Evolutionary conservation across 371 early-diverging fungal species (phyloP).

Genomic region (Mucor piriformis): DNA sequence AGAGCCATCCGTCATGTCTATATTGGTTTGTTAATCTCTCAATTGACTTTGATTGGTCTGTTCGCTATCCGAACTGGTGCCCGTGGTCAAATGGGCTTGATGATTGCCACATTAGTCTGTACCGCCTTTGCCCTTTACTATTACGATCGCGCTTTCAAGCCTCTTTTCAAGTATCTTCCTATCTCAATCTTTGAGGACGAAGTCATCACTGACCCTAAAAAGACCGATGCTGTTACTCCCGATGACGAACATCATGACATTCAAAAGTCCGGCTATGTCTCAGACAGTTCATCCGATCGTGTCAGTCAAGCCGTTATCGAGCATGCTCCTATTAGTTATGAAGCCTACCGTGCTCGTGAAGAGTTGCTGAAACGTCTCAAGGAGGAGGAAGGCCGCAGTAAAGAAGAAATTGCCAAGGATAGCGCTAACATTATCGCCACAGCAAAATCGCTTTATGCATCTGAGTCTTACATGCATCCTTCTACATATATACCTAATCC

Average conservation of each 20-base stretch:
- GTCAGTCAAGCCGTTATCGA: background rate
- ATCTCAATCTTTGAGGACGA: conserved; percentile 25
- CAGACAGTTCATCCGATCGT: background rate
- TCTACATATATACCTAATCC: conserved; percentile 17
- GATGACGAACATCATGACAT: conserved; percentile 1
- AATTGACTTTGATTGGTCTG: conserved; percentile 71
- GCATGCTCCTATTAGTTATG: conserved; percentile 6
- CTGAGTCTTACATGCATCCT: conserved; percentile 38
- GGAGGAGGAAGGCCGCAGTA: background rate
- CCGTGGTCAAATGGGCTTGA: conserved; percentile 54
- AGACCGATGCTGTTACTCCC: conserved; percentile 1
- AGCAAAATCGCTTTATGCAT: conserved; percentile 20
- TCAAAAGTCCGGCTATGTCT: conserved; percentile 2
- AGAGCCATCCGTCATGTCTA: conserved; percentile 69
- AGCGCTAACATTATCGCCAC: conserved; percentile 3
- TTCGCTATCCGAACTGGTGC: conserved; percentile 60
- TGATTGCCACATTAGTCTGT: conserved; percentile 53
- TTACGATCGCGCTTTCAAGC: conserved; percentile 67
- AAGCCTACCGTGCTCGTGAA: conserved; percentile 19
- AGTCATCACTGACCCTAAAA: background rate
- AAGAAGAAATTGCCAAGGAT: conserved; percentile 1
- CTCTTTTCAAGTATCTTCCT: conserved; percentile 70
- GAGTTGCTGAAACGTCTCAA: conserved; percentile 7
- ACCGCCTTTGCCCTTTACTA: conserved; percentile 55
- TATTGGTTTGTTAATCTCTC: conserved; percentile 70